Evolutionary conservation across 2,329 filamentous ascomycete species (phyloP).

Genomic region (Didymella pomorum): DNA sequence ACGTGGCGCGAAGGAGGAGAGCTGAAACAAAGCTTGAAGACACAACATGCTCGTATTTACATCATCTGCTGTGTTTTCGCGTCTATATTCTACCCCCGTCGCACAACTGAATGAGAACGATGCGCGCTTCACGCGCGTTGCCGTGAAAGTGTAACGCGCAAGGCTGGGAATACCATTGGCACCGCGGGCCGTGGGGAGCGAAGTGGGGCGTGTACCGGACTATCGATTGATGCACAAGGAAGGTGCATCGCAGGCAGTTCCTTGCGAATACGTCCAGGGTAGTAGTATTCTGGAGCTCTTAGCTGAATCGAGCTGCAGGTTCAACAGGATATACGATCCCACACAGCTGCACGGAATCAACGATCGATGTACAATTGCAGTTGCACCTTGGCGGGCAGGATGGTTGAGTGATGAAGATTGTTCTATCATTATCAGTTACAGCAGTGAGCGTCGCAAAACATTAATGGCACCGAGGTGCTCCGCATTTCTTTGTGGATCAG

Average conservation of each 20-base stretch:
- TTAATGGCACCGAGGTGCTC: constrained; percentile 7
- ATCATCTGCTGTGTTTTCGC: background rate
- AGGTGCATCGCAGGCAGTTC: constrained; percentile 12
- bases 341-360: background rate
- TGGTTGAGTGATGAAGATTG: background rate
- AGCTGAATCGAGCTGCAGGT: background rate
- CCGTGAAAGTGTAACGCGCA: background rate
- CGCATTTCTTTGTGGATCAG: constrained; percentile 7
- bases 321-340: background rate
- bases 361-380: background rate
- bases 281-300: background rate
- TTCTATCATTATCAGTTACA: constrained; percentile 14
- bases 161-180: constrained; percentile 14
- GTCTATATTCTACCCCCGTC: too few relatives aligned
- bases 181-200: constrained; percentile 9
- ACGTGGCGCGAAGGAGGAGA: constrained; percentile 7
- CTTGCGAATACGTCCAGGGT: constrained; percentile 1
- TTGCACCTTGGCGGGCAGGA: background rate
- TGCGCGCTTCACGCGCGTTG: constrained; percentile 8
- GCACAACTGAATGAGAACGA: background rate
- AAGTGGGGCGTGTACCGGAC: constrained; percentile 12
- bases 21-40: constrained; percentile 17
- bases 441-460: background rate
- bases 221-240: constrained; percentile 18
- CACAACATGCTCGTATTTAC: constrained; percentile 6